phyloP scores from a whole-genome alignment of 2,329 filamentous ascomycete genomes.

The Alternaria consortialis region DNA sequence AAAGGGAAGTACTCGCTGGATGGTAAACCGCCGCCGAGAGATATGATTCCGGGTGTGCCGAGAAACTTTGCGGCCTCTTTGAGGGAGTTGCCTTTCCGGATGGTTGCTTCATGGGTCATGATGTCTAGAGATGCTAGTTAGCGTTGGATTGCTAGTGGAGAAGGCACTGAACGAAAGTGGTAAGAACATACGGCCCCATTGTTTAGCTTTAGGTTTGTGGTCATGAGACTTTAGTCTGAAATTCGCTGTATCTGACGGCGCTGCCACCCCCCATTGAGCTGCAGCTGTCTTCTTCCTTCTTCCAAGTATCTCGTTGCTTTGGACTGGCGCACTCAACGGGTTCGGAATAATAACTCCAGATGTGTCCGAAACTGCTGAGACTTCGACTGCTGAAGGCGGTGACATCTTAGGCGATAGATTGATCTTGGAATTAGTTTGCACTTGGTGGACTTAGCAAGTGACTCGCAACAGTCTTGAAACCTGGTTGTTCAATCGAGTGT shows the following conservation, averaged over 20 bases:
- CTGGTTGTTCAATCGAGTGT: background rate
- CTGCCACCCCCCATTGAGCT: conserved; percentile 77
- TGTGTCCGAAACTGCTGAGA: conserved; percentile 59
- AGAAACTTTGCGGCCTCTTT: conserved; percentile 84
- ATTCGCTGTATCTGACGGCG: conserved; percentile 78
- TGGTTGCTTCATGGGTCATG: conserved; percentile 64
- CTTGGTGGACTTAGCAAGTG: background rate
- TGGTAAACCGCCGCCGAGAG: conserved; percentile 89
- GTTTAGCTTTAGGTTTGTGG: conserved; percentile 77
- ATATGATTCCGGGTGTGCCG: conserved; percentile 84
- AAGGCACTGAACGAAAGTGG: background rate
- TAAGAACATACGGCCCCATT: conserved; percentile 79
- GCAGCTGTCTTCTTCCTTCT: conserved; percentile 76
- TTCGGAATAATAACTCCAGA: conserved; percentile 56
- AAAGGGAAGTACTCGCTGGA: conserved; percentile 94
- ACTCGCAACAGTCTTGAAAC: background rate
- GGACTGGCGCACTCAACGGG: conserved; percentile 62
- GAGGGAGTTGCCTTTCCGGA: conserved; percentile 65
- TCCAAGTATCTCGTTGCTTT: conserved; percentile 70
- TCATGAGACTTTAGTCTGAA: conserved; percentile 73
- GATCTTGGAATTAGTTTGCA: background rate
- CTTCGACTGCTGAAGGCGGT: conserved; percentile 52
- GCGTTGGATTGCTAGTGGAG: background rate
- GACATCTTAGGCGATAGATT: conserved; percentile 25
- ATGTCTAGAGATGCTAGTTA: conserved; percentile 45